Base-by-base conservation (phyloP, 768 basidiomycete genomes). In the Pisolithus albus region DNA sequence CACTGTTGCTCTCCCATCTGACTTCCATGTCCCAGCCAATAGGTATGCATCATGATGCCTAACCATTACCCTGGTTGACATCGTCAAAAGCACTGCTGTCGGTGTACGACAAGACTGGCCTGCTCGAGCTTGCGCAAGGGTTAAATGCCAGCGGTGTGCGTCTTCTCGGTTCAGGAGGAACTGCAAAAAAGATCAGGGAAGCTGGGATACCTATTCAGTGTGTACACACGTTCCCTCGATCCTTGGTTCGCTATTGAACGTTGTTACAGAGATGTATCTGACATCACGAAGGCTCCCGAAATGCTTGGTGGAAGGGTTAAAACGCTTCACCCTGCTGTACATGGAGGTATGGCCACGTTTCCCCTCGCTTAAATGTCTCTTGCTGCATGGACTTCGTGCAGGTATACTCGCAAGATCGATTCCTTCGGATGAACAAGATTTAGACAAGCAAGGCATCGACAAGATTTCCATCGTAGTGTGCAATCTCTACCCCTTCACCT, bases 221-320 rank as follows among this genome's bases (percentile, higher is more conserved):
- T n/a, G 7, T 47, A 11, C 11, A 24, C 10, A 24, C 54, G 23
- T 49, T 10, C 13, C 13, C 42, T 43, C 42, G 2, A 23, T 15
- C 15, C 13, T 21, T 43, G 23, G 8, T 6, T 15, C 15, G 21
- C 42, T 43, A 15, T 8, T 24, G 19, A 43, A 24, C 16, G 23
- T 13, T 15, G 23, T 41, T 26, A 6, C 59, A 99, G 96, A 56
- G 96, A 99, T 79, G 93, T 99, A 50, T 90, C 95, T 5, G 87
- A 91, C 64, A 87, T 98, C 70, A 98, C 96, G 46, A 95, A 94
- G 62, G 93, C 93, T 0, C 95, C 96, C 5, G 96, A 99, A 70
- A 98, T 99, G 94, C 80, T 99, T 3, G 95, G 96, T 49, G 96
- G 96, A 23, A 78, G 96, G 59, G 96, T 98, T 51, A 98, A 99